Evolutionary conservation across 208 protist species (phyloP), one percentile per base, ranked within the genome.

Genomic region (Leishmania aethiopica): DNA sequence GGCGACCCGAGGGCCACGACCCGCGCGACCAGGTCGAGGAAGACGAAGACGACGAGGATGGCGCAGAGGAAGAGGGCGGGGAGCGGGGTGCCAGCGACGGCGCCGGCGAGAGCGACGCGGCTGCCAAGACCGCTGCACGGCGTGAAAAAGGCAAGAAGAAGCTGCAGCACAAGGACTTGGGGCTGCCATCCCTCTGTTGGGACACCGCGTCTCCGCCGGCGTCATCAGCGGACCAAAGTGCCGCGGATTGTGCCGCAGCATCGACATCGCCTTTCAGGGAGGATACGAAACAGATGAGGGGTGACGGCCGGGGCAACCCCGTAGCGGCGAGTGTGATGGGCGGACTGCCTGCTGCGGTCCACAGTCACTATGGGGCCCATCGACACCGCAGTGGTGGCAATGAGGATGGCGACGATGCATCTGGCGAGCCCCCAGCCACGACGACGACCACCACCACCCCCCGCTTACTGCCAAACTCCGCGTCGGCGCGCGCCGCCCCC

Each of bases 1-100:
- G 85, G 0, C 72, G 85, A 3, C 82, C 85, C 6, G 85, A 88
- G 53, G 81, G 85, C 15, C 79, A 88, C 64, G 83, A 79, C 28
- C 85, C 82, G 40, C 82, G 82, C 49, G 85, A 86, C 51, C 69
- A 78, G 3, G 82, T 82, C 4, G 81, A 85, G 32, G 67, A 84
- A 22, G 77, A 78, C 17, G 79, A 75, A 3, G 69, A 77, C n/a
- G 85, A 85, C n/a, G 78, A 85, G 15, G 74, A 75, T 1, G 77
- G 4, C 17, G 42, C 13, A 19, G 73, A 64, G 0, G 49, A 78
- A 28, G 74, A 78, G n/a, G 37, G 74, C 17, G 10, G 22, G 49
- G 49, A 78, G 57, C 2, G 13, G 22, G 74, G 32, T 53, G 35
- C 74, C 35, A 42, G 49, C 53, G 75, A 71, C 25, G 40, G 42